Base-by-base conservation (phyloP, 2,329 filamentous ascomycete genomes). In the Tolypocladium sp. region DNA sequence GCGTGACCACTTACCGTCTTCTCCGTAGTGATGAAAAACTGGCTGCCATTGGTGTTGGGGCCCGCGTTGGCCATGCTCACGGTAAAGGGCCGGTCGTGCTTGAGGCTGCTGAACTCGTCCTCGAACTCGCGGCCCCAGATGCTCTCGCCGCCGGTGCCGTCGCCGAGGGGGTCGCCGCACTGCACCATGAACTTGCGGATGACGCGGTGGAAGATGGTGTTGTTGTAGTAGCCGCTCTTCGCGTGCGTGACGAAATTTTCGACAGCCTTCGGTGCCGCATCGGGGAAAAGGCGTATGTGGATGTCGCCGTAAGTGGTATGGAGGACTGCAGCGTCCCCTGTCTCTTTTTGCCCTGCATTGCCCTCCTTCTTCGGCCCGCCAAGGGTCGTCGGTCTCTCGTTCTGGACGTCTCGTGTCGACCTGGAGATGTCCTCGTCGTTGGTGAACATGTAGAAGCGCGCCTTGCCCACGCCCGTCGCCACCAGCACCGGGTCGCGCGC, bases 101-200 rank as follows among this genome's bases (percentile, higher is more conserved):
- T 91, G 62, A 99, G 76, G 22, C 85, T 89, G 66, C 90, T 92
- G 66, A 99, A 96, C 72, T 99, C 94, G 70, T 99, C 94, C 68
- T 89, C 90, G 70, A 99, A 99, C 61, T 92, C 90, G 73, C 93
- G 92, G 57, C 90, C 91, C 94, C 94, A 99, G 64, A 96, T 87
- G 69, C 90, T 95, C 62, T 87, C 80, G 1, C 95, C 95, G 22
- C 94, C 94, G 54, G 91, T 85, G 1, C 95, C 94, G 1, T 92
- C 96, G 2, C 93, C 93, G 0, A 92, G 89, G 0, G 95, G 94
- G 69, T 99, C 95, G 52, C 94, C 94, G 56, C 93, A 92, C 73
- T 99, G 94, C 49, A 99, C 96, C 95, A 99, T 99, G 77, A 99
- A 99, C 70, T 97, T 97, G 62, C 90, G 86, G 66, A 99, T 99